Evolutionary conservation across 441 rosid species (phyloP).

Genomic region (Mallotus japonicus): DNA sequence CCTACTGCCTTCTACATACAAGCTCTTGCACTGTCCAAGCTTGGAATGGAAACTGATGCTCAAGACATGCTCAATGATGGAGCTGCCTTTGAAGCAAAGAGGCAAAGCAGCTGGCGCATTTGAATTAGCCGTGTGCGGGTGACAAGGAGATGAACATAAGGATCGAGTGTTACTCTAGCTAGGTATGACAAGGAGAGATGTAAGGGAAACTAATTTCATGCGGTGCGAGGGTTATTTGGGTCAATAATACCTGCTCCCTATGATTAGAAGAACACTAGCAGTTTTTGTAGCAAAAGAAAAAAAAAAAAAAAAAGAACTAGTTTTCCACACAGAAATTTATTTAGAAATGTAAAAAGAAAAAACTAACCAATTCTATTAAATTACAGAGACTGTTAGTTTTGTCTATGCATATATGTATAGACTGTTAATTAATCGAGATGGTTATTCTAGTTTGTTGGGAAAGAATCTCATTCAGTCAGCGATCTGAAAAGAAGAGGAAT

Average conservation of each 20-base stretch:
- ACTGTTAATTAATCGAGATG: too few species aligned
- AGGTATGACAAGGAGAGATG: not conserved
- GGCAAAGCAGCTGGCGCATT: slow-evolving; percentile 51
- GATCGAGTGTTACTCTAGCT: not conserved
- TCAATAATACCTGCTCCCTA: not conserved
- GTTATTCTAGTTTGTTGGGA: too few species aligned
- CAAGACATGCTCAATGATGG: slow-evolving; percentile 97
- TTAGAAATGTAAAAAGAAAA: slow-evolving; percentile 12
- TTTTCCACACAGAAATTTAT: slow-evolving; percentile 14
- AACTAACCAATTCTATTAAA: not conserved
- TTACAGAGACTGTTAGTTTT: too few species aligned
- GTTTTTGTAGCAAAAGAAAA: too few species aligned
- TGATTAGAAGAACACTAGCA: not conserved
- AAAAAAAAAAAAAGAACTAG: slow-evolving; percentile 1
- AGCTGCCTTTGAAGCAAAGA: slow-evolving; percentile 80
- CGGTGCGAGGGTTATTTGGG: slow-evolving; percentile 12
- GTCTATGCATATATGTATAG: too few species aligned
- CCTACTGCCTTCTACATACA: slow-evolving; percentile 96
- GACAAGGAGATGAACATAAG: not conserved
- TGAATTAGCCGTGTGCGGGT: slow-evolving; percentile 1
- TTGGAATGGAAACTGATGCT: slow-evolving; percentile 97
- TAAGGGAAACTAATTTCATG: slow-evolving; percentile 12
- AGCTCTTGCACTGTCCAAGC: slow-evolving; percentile 91
- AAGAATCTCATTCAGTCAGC: too few species aligned
- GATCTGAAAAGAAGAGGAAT: too few species aligned